Conservation (phyloP, 257 asterid species). For the Perilla frutescens region DNA sequence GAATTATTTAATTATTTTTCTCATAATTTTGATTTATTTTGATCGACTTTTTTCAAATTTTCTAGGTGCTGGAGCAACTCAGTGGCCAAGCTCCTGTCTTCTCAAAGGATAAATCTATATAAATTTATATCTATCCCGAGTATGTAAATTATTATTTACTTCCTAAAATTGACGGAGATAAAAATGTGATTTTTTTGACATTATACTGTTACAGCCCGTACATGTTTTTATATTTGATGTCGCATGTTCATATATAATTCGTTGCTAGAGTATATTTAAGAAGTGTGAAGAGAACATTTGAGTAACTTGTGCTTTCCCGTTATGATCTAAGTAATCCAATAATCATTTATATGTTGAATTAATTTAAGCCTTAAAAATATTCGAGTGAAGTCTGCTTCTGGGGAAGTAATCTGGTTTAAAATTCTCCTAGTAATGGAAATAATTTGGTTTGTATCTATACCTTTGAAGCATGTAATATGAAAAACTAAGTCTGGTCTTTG, state of each 20-base stretch:
- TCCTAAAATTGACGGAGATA: neutral
- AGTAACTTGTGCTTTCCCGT: too few species aligned
- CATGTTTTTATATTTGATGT: neutral
- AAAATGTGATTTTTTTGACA: neutral
- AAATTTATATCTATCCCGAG: neutral
- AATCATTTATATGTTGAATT: too few species aligned
- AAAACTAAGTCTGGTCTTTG: neutral
- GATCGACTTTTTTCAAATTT: neutral
- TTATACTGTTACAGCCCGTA: neutral
- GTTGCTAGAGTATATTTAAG: neutral
- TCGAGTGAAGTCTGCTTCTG: neutral
- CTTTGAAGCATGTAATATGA: neutral
- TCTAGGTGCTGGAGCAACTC: slow-evolving; percentile 54
- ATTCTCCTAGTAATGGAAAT: too few species aligned
- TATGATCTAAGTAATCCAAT: too few species aligned
- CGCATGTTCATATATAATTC: neutral
- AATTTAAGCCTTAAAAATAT: too few species aligned
- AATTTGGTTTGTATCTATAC: too few species aligned
- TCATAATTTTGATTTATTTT: neutral
- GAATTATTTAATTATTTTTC: neutral
- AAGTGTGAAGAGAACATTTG: neutral
- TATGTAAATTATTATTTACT: neutral
- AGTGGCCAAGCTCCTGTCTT: slow-evolving; percentile 53
- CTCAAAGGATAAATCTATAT: slow-evolving; percentile 45
- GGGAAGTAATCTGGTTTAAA: too few species aligned